phyloP scores from a whole-genome alignment of 2,329 filamentous ascomycete genomes.

The Stemphylium lycopersici region DNA sequence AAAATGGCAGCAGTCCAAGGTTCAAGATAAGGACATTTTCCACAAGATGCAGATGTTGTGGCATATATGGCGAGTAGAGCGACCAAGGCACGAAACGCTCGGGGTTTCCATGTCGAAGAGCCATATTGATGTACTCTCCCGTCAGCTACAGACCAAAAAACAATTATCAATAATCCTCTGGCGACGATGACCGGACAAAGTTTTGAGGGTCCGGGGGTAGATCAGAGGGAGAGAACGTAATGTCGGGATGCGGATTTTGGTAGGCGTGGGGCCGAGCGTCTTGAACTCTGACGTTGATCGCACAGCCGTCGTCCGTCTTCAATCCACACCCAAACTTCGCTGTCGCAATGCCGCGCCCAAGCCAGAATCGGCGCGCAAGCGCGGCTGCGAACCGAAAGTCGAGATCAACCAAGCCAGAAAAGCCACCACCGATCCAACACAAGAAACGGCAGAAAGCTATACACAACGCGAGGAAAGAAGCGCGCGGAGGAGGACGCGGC shows the following conservation, averaged over 20 bases:
- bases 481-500: not conserved
- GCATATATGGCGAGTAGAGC: no score
- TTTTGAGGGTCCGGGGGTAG: no score
- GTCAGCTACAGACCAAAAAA: no score
- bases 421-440: slow-evolving; percentile 23
- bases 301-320: slow-evolving; percentile 5
- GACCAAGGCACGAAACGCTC: no score
- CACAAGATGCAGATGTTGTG: no score
- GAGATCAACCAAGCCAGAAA: slow-evolving; percentile 16
- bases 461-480: slow-evolving; percentile 20
- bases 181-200: not conserved
- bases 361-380: slow-evolving; percentile 33
- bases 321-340: not conserved
- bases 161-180: no score
- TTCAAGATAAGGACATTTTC: no score
- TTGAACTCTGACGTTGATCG: slow-evolving; percentile 10
- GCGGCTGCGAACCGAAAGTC: slow-evolving; percentile 27
- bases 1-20: no score
- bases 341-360: slow-evolving; percentile 32
- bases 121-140: no score
- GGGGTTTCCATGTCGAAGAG: no score
- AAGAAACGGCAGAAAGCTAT: slow-evolving; percentile 29
- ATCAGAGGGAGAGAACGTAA: not conserved
- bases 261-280: slow-evolving; percentile 14
- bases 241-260: slow-evolving; percentile 5